A percentile compares a stretch with the other conserved stretches of the same genome.
Conservation (phyloP, 2,329 filamentous ascomycete species). For the Botryotinia calthae region DNA sequence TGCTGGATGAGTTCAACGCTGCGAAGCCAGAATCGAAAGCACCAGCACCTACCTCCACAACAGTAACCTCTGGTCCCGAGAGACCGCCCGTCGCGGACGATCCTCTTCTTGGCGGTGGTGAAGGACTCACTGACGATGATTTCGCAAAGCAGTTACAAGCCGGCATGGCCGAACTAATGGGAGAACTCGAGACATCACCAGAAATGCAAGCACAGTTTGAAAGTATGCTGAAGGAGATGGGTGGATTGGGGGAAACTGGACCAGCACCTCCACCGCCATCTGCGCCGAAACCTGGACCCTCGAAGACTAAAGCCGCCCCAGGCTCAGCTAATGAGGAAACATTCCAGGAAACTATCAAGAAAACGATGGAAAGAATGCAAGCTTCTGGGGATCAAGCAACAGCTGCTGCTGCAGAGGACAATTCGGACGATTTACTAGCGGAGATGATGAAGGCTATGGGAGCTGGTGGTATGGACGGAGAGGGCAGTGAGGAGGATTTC, state of each 20-base stretch:
- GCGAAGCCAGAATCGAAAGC: conserved; percentile 54
- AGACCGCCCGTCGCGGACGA: conserved; percentile 32
- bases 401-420: conserved; percentile 66
- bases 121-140: conserved; percentile 64
- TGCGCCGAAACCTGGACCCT: conserved; percentile 20
- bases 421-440: conserved; percentile 77
- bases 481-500: conserved; percentile 74
- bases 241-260: conserved; percentile 46
- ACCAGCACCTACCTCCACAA: conserved; percentile 24
- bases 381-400: conserved; percentile 82
- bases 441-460: conserved; percentile 90
- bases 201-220: conserved; percentile 80
- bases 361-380: conserved; percentile 96
- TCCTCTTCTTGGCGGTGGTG: conserved; percentile 26
- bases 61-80: conserved; percentile 33
- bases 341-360: conserved; percentile 90
- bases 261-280: conserved; percentile 27
- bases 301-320: conserved; percentile 21
- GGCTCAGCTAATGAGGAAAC: conserved; percentile 52
- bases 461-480: conserved; percentile 56
- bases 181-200: conserved; percentile 62
- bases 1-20: conserved; percentile 86
- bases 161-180: conserved; percentile 82
- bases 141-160: conserved; percentile 85
- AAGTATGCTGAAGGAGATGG: conserved; percentile 70